Evolutionary conservation across 768 basidiomycete genomes (phyloP).

Genomic region (Agrocybe chaxingu): DNA sequence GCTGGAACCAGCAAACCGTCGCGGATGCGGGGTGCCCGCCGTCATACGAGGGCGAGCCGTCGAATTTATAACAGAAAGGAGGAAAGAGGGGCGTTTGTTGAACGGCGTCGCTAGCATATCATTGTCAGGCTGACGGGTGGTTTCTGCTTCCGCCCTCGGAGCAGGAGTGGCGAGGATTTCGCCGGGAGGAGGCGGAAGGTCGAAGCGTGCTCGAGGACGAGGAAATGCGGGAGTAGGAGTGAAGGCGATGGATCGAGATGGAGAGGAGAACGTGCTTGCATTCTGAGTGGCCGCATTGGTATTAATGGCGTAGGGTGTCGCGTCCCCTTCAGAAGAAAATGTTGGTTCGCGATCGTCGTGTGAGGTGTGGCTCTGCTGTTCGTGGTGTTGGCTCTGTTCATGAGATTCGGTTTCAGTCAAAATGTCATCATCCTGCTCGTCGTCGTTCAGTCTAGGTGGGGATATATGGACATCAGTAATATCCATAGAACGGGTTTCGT

Average conservation of each 20-base stretch:
- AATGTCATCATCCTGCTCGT: constrained; percentile 12
- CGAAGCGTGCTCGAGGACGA: constrained; percentile 60
- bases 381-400: constrained; percentile 17
- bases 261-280: constrained; percentile 49
- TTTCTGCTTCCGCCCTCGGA: constrained; percentile 19
- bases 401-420: constrained; percentile 16
- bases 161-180: constrained; percentile 37
- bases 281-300: constrained; percentile 21
- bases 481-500: constrained; percentile 45
- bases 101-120: constrained; percentile 63
- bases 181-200: constrained; percentile 41
- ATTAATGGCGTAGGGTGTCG: constrained; percentile 30
- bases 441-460: constrained; percentile 29
- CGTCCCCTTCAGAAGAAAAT: constrained; percentile 66
- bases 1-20: constrained; percentile 31
- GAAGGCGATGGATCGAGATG: constrained; percentile 51
- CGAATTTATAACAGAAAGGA: constrained; percentile 81
- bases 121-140: constrained; percentile 21
- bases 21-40: constrained; percentile 61
- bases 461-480: constrained; percentile 51
- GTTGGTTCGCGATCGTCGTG: constrained; percentile 50
- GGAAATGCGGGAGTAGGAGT: constrained; percentile 72
- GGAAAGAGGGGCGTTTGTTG: constrained; percentile 74
- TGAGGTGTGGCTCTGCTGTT: constrained; percentile 15
- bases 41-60: constrained; percentile 72